Evolutionary conservation across 2,329 filamentous ascomycete species (phyloP), one percentile per base, ranked within the genome.

Genomic region (Aspergillus latus): DNA sequence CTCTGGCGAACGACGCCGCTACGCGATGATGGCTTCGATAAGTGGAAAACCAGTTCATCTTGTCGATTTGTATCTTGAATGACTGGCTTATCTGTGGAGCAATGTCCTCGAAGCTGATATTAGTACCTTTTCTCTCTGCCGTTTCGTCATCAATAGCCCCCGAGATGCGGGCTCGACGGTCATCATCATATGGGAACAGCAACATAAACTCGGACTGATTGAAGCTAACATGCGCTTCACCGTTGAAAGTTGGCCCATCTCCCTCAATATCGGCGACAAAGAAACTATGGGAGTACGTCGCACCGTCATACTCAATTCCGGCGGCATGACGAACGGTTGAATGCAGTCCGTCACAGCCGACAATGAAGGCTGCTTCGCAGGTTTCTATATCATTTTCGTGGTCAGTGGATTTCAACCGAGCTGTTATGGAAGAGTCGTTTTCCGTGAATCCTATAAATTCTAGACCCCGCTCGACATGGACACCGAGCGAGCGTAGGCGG

Each of bases 331-430:
- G 77, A 2, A 84, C 74, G 2, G 71, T 74, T 0, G 79, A 82
- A 15, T 77, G 76, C 0, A 80, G 78, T 1, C 82, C 82, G 40
- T 84, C 82, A 5, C 81, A 81, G 1, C 80, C 82, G 2, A 82
- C 73, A 3, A 76, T 74, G 52, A 80, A 84, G 8, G 52, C 67
- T 62, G 59, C 72, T 65, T 59, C 67, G 64, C 51, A 77, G 21
- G 49, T 61, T 30, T 64, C 57, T 32, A 72, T 64, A 15, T 58
- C 43, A 7, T 15, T 52, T 1, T 45, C 21, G 30, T 62, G 53
- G 10, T 16, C 40, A 1, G 40, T 47, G 5, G 9, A 11, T 5
- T 47, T 55, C 9, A 67, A 30, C 8, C 63, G 59, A 5, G 66
- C 70, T 2, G 58, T 60, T 16, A 72, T 54, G n/a, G 57, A 43